Conservation (phyloP, 768 basidiomycete species). For the Zangia roseola region DNA sequence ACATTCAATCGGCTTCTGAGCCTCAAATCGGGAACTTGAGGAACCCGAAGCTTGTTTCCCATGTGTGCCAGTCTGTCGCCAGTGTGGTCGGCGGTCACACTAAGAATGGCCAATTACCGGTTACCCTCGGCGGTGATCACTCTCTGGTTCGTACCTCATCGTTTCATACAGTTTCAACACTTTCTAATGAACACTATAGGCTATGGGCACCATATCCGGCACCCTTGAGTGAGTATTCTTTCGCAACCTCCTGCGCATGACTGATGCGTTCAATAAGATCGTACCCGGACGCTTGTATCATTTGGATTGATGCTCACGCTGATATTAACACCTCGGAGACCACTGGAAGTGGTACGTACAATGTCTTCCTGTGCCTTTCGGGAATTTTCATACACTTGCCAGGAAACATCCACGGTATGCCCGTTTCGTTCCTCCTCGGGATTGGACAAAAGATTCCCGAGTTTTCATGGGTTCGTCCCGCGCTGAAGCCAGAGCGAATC, state of each 20-base stretch:
- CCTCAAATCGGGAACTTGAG: slow-evolving; percentile 87
- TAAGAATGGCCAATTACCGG: slow-evolving; percentile 74
- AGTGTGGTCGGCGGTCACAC: slow-evolving; percentile 71
- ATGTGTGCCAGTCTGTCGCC: slow-evolving; percentile 79
- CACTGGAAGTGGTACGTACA: slow-evolving; percentile 63
- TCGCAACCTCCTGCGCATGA: neutral
- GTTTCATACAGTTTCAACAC: slow-evolving; percentile 2
- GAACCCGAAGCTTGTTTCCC: slow-evolving; percentile 85
- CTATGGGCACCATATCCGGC: slow-evolving; percentile 94
- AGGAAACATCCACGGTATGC: slow-evolving; percentile 99
- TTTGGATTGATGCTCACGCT: slow-evolving; percentile 98
- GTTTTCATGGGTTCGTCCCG: slow-evolving; percentile 61
- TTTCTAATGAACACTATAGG: slow-evolving; percentile 34
- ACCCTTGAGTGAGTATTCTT: slow-evolving; percentile 60
- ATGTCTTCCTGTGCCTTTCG: neutral
- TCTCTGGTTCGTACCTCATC: slow-evolving; percentile 61
- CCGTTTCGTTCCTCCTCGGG: slow-evolving; percentile 86
- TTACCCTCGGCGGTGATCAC: slow-evolving; percentile 96
- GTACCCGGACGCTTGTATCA: slow-evolving; percentile 78
- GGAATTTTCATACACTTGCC: neutral
- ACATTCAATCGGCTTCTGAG: slow-evolving; percentile 47
- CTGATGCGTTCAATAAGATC: slow-evolving; percentile 39
- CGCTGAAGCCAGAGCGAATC: slow-evolving; percentile 68
- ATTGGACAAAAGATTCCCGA: slow-evolving; percentile 38
- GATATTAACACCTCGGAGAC: slow-evolving; percentile 92